These are phyloP conservation scores for Paramecium caudatum DNA, from an alignment of 73 alveolate species.

Conservation along the genomic window DNA sequence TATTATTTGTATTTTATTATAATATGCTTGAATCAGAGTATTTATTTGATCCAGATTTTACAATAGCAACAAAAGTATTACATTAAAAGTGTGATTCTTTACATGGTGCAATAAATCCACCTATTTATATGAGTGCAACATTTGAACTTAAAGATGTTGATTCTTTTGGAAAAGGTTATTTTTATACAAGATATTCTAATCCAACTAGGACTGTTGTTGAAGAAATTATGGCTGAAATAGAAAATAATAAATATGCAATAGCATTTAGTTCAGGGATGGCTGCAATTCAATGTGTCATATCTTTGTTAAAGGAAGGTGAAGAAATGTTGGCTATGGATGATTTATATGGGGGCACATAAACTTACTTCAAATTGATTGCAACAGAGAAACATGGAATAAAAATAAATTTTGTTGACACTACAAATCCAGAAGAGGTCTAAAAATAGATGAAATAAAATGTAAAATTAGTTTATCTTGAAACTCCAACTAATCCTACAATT, in stretches of 20 bases:
- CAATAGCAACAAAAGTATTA: constrained; percentile 87
- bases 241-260: constrained; percentile 85
- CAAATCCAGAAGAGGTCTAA: constrained; percentile 79
- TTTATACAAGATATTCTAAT: constrained; percentile 71
- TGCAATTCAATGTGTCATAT: constrained; percentile 75
- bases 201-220: constrained; percentile 90
- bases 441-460: constrained; percentile 87
- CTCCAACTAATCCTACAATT: constrained; percentile 97
- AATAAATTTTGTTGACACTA: constrained; percentile 86
- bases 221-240: constrained; percentile 85
- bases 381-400: constrained; percentile 80
- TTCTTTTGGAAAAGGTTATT: constrained; percentile 12
- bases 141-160: constrained; percentile 79
- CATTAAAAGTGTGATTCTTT: constrained; percentile 85
- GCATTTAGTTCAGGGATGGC: constrained; percentile 90
- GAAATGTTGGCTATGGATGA: constrained; percentile 90
- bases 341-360: constrained; percentile 96
- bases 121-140: constrained; percentile 89
- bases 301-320: constrained; percentile 80
- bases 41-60: constrained; percentile 41
- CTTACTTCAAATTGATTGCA: constrained; percentile 80
- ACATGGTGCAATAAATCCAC: constrained; percentile 90
- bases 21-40: constrained; percentile 60
- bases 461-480: constrained; percentile 94
- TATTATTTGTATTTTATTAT: too few species aligned